Base-by-base conservation (phyloP, 2,329 filamentous ascomycete species). In the Arthrinium phaeospermum region DNA sequence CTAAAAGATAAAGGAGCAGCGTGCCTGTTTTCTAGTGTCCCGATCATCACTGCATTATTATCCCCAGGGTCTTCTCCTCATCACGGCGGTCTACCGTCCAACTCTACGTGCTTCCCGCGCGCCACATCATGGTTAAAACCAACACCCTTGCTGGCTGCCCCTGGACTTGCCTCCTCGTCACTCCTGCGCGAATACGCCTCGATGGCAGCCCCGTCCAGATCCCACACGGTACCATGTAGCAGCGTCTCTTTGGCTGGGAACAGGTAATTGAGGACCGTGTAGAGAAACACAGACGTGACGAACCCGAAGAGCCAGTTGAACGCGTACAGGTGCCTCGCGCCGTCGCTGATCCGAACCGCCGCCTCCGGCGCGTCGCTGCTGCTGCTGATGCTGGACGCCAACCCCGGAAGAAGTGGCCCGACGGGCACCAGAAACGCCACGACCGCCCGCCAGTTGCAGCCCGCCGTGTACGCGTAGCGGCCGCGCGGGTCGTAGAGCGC, bases 241-340 rank as follows among this genome's bases (percentile, higher is more conserved):
- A 89, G 78, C 0, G 86, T 86, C 75, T 87, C 85, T n/a, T 73
- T 79, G 0, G 84, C 86, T 10, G 89, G 88, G 57, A 88, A 86
- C 3, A 81, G 75, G 72, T 80, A 82, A 68, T 84, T 87, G 27
- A 92, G 76, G 0, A 74, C 76, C 13, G 87, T 81, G 80, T 92
- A 92, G 0, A 92, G 83, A 3, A 89, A 69, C 27, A 87, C 86
- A 10, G 88, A 89, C 0, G 80, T 83, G 13, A 86, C 81, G 74
- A 92, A 92, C 0, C 91, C 91, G 68, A 91, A 85, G 24, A 92
- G 78, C 88, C 91, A 93, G n/a, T 91, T 90, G 77, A 92, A 91
- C 37, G 87, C 85, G 77, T 92, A 93, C 5, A 91, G 82, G 74
- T 88, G 86, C 57, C 82, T 79, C 0, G 84, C 81, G 0, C 91